These are phyloP conservation scores for Penicillium oxalicum DNA, from an alignment of 2,329 filamentous ascomycete species.

Conservation along the genomic window DNA sequence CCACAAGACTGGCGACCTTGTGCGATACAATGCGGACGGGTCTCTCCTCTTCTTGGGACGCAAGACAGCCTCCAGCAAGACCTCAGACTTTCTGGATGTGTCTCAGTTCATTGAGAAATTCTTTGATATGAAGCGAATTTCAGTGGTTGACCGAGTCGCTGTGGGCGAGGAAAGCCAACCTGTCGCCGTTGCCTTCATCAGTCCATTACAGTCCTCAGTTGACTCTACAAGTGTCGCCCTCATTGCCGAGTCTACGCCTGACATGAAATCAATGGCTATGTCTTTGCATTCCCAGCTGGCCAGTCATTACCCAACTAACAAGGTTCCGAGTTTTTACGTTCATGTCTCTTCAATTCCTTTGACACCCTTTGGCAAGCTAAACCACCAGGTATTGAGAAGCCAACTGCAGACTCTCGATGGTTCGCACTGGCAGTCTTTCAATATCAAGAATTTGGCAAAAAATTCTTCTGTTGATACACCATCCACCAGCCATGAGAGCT, in stretches of 20 bases:
- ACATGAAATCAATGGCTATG: constrained; percentile 10
- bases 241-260: constrained; percentile 10
- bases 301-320: constrained; percentile 24
- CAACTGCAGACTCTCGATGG: constrained; percentile 12
- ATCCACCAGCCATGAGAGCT: constrained; percentile 10
- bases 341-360: constrained; percentile 30
- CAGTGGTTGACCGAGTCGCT: constrained; percentile 14
- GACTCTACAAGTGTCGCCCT: background rate
- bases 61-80: constrained; percentile 18
- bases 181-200: constrained; percentile 20
- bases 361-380: constrained; percentile 28
- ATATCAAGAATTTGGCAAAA: constrained; percentile 17
- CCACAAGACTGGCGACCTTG: constrained; percentile 37
- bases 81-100: constrained; percentile 5
- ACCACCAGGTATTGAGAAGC: constrained; percentile 19
- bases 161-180: background rate
- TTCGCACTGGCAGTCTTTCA: constrained; percentile 10
- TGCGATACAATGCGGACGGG: constrained; percentile 34
- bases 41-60: constrained; percentile 29
- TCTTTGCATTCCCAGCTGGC: constrained; percentile 20
- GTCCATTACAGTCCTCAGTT: constrained; percentile 2
- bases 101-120: constrained; percentile 12
- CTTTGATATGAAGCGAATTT: constrained; percentile 14
- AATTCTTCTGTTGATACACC: constrained; percentile 8
- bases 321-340: constrained; percentile 33